Conservation (phyloP, 805 yeast genomes). For the Lachancea mirantina region DNA sequence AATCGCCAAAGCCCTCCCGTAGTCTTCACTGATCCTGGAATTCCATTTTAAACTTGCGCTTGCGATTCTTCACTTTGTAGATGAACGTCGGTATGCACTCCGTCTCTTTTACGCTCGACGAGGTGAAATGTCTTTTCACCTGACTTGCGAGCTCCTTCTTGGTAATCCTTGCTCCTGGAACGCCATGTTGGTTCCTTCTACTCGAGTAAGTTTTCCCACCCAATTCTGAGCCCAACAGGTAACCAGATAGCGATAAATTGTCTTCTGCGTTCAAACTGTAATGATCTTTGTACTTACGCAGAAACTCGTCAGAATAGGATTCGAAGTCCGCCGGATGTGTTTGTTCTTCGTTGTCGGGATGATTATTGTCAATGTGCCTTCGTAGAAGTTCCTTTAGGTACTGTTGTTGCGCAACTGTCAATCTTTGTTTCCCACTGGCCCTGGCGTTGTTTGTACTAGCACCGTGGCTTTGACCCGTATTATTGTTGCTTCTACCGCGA, state of each 20-base stretch:
- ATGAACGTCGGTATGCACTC: conserved; percentile 85
- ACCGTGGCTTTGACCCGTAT: conserved; percentile 6
- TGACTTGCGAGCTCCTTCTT: conserved; percentile 54
- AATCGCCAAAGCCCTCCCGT: no score
- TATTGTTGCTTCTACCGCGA: conserved; percentile 13
- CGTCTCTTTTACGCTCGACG: conserved; percentile 60
- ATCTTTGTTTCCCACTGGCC: conserved; percentile 37
- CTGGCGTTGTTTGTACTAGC: conserved; percentile 44
- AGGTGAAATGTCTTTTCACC: conserved; percentile 61
- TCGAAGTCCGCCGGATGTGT: conserved; percentile 65
- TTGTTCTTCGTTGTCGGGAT: conserved; percentile 50
- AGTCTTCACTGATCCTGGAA: conserved; percentile 23
- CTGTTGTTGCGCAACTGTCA: conserved; percentile 57
- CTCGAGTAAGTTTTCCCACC: conserved; percentile 59
- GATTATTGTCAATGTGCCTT: conserved; percentile 68
- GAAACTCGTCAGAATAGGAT: conserved; percentile 49
- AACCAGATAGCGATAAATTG: conserved; percentile 62
- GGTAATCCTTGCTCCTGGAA: conserved; percentile 38
- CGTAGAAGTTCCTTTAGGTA: conserved; percentile 55
- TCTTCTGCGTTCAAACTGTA: conserved; percentile 52
- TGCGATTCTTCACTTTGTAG: conserved; percentile 74
- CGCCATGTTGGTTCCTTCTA: conserved; percentile 17
- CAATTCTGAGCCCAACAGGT: conserved; percentile 57
- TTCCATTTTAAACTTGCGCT: conserved; percentile 37
- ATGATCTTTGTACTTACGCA: conserved; percentile 61